A percentile compares a stretch with the other conserved stretches of the same genome.
Conservation (phyloP, 2,329 filamentous ascomycete species). For the Nothomitra cinnamomea region DNA sequence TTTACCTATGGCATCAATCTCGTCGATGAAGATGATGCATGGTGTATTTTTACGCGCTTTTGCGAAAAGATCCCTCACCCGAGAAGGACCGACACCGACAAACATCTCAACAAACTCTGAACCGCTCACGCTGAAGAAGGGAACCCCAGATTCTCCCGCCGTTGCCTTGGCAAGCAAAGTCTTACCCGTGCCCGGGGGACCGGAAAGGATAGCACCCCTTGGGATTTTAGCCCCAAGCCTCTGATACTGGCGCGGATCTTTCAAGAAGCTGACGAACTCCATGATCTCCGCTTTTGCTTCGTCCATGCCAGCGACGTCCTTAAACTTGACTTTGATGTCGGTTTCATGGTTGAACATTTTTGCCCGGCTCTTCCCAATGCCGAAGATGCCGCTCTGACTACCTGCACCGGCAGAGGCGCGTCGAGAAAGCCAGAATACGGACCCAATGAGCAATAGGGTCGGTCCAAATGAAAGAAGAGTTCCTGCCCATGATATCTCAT, state of each 20-base stretch:
- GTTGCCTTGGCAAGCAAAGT: slow-evolving; percentile 94
- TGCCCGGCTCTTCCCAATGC: slow-evolving; percentile 86
- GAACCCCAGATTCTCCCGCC: slow-evolving; percentile 88
- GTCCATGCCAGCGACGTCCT: slow-evolving; percentile 93
- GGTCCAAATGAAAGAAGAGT: slow-evolving; percentile 71
- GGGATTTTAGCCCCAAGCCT: slow-evolving; percentile 95
- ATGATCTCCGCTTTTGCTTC: slow-evolving; percentile 97
- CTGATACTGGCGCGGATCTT: slow-evolving; percentile 83
- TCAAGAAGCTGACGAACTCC: slow-evolving; percentile 96
- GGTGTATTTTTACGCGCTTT: slow-evolving; percentile 91
- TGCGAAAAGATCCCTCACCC: slow-evolving; percentile 86
- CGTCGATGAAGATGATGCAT: slow-evolving; percentile 98
- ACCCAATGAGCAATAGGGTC: slow-evolving; percentile 69
- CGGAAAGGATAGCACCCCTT: slow-evolving; percentile 86
- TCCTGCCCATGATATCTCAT: slow-evolving; percentile 55
- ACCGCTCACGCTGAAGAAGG: slow-evolving; percentile 95
- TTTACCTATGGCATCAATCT: slow-evolving; percentile 95
- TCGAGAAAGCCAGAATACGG: slow-evolving; percentile 62
- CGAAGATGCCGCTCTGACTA: slow-evolving; percentile 66
- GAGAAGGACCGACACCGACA: slow-evolving; percentile 89
- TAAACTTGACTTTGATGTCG: slow-evolving; percentile 90
- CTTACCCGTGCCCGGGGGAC: slow-evolving; percentile 97
- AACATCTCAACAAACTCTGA: slow-evolving; percentile 99
- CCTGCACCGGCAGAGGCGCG: slow-evolving; percentile 53
- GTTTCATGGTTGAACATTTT: slow-evolving; percentile 97